Base-by-base conservation (phyloP, 805 yeast genomes). In the Yamadazyma sp. region DNA sequence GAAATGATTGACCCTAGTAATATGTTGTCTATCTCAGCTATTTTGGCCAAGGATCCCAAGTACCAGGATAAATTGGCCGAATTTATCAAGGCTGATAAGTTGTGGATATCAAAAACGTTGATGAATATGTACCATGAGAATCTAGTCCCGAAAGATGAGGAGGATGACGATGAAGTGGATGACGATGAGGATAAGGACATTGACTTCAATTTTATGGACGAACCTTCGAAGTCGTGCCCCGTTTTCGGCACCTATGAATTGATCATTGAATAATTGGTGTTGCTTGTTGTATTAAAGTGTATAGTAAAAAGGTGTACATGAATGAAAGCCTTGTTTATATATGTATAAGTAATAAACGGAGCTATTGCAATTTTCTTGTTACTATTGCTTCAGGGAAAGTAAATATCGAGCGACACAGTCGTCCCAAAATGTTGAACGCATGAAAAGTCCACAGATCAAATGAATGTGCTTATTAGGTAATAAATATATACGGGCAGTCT, bases 51-150 rank as follows among this genome's bases (percentile, higher is more conserved):
- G 10, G 41, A 38, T 15, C 27, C 26, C 6, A 14, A 36, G 7
- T 41, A 22, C 30, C 30, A 36, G 7, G 15, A 9, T 1, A 34
- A 33, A 10, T n/a, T 45, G 12, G 38, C 40, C 1, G 32, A 18
- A 9, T 41, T 27, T 22, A 31, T 45, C 4, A 33, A 16, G 20
- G n/a, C 9, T 4, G 44, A 41, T 22, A 41, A 42, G 21, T 16
- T 45, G 11, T 45, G 49, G 49, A 28, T 19, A 3, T 23, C 31
- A 2, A 28, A 35, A 13, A 22, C 36, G 5, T 29, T 45, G 4
- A 16, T 45, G 7, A 40, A 40, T 13, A 14, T 35, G 28, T 35
- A 26, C 24, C n/a, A 34, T 10, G 49, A 45, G 27, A 28, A 30
- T 8, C 19, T 27, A 11, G 44, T 32, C 3, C 46, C 44, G 6